A percentile compares a stretch with the other conserved stretches of the same genome.
phyloP scores from a whole-genome alignment of 2,329 filamentous ascomycete species.

The Epichloe hybrida region DNA sequence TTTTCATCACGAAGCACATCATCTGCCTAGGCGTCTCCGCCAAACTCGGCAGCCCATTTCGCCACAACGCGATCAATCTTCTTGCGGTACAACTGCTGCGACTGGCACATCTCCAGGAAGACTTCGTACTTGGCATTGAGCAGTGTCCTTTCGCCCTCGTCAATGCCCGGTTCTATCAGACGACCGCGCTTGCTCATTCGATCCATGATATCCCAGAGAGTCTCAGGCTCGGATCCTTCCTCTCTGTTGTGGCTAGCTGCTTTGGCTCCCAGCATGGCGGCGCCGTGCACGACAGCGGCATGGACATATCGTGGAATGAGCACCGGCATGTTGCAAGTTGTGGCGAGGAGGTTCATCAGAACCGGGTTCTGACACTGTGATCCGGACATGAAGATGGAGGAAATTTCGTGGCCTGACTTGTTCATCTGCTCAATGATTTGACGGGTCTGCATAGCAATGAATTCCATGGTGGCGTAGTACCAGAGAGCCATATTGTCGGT shows the following conservation, averaged over 20 bases:
- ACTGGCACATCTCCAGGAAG: constrained; percentile 84
- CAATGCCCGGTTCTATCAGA: constrained; percentile 60
- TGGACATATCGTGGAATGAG: constrained; percentile 88
- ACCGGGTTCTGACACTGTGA: constrained; percentile 94
- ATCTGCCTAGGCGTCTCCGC: constrained; percentile 3
- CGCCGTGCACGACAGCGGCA: constrained; percentile 93
- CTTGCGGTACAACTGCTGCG: constrained; percentile 69
- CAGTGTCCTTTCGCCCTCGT: constrained; percentile 63
- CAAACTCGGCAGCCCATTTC: constrained; percentile 21
- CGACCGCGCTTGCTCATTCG: constrained; percentile 90
- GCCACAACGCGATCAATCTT: constrained; percentile 54
- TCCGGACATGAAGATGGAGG: constrained; percentile 96
- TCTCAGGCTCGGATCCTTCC: constrained; percentile 57
- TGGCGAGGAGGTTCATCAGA: constrained; percentile 82
- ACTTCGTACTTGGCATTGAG: constrained; percentile 84
- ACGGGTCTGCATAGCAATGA: constrained; percentile 90
- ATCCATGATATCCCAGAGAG: constrained; percentile 94
- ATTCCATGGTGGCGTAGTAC: constrained; percentile 96
- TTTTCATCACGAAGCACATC: too few species aligned
- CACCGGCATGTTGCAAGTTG: constrained; percentile 82
- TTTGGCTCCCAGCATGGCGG: constrained; percentile 94
- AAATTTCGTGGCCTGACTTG: constrained; percentile 70
- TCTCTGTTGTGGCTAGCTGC: constrained; percentile 72
- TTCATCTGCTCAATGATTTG: constrained; percentile 97
- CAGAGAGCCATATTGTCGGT: constrained; percentile 77